phyloP scores from a whole-genome alignment of 192 early-diverging fungal species.

The Rhizoclosmatium sp. region DNA sequence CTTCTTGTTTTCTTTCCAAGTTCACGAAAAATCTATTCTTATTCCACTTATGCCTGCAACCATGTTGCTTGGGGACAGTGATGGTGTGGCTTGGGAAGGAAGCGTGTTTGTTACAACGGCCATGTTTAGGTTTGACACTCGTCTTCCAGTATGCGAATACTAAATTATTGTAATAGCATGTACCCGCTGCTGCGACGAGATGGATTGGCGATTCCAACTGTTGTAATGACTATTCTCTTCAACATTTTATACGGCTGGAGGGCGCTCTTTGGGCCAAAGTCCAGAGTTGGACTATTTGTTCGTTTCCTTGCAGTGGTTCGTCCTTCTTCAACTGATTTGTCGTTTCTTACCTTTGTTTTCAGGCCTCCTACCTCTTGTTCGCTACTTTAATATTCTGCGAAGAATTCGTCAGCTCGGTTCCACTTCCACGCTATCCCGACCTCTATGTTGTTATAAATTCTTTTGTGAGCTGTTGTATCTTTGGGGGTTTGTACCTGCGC shows the following conservation, averaged over 20 bases:
- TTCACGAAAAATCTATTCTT: constrained; percentile 97
- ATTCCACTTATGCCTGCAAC: constrained; percentile 82
- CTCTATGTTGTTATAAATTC: constrained; percentile 84
- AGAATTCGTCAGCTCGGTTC: constrained; percentile 69
- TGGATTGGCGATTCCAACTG: constrained; percentile 74
- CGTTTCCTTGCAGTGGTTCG: constrained; percentile 39
- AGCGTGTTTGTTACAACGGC: constrained; percentile 76
- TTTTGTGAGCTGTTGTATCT: constrained; percentile 70
- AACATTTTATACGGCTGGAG: constrained; percentile 18
- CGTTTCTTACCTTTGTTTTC: constrained; percentile 12
- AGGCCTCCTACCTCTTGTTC: constrained; percentile 60
- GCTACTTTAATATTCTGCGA: constrained; percentile 59
- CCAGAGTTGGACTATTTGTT: neutral
- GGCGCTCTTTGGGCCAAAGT: neutral
- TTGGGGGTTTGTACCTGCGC: constrained; percentile 71
- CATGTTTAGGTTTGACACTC: constrained; percentile 70
- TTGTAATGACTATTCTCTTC: constrained; percentile 70
- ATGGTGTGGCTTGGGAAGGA: constrained; percentile 18
- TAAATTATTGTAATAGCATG: constrained; percentile 63
- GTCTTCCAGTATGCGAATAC: neutral
- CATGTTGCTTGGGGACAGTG: constrained; percentile 68
- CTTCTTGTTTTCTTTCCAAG: constrained; percentile 96
- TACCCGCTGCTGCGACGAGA: constrained; percentile 87
- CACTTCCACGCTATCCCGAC: constrained; percentile 74
- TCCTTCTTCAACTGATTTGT: neutral